Evolutionary conservation across 192 early-diverging fungal species (phyloP).

Genomic region (Backusella sp.): DNA sequence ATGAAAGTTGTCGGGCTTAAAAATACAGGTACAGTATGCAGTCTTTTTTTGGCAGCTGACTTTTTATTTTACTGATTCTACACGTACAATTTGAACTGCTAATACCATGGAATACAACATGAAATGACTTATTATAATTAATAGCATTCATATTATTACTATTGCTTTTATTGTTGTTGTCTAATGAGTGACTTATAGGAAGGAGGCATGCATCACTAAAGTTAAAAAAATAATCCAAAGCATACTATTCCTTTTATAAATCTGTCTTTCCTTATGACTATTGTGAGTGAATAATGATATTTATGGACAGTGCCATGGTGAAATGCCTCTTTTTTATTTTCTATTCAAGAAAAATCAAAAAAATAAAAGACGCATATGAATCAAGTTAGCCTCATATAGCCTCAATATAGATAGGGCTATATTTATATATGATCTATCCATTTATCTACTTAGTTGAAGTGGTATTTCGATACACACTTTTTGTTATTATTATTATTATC

Average conservation of each 20-base stretch:
- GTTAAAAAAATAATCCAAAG: neutral
- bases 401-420: neutral
- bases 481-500: neutral
- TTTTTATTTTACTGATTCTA: neutral
- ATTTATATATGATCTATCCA: neutral
- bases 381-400: neutral
- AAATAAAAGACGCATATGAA: neutral
- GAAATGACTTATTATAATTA: neutral
- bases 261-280: neutral
- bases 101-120: neutral
- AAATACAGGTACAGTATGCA: neutral
- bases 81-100: neutral
- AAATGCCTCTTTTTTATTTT: neutral
- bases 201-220: neutral
- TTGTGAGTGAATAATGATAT: neutral
- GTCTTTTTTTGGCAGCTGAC: slow-evolving; percentile 1
- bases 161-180: neutral
- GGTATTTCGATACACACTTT: neutral
- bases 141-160: neutral
- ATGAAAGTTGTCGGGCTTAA: neutral
- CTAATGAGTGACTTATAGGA: neutral
- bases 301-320: neutral
- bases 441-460: neutral
- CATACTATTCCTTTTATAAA: neutral
- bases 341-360: neutral